Evolutionary conservation across 176 grass and related monocot species (phyloP).

Genomic region (Avena insularis): DNA sequence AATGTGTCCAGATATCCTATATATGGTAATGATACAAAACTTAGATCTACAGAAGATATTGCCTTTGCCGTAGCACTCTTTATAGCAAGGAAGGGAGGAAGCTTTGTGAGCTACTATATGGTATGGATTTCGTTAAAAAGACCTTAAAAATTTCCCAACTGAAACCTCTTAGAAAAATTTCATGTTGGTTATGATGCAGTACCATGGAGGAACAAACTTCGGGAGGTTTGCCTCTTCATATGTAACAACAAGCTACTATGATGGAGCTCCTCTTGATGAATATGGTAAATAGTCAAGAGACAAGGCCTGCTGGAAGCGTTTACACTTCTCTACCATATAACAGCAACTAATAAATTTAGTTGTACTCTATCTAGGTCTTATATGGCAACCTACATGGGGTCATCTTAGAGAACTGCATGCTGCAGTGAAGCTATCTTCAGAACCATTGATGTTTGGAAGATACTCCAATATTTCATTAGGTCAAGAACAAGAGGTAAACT

Average conservation of each 20-base stretch:
- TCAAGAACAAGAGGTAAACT: constrained; percentile 76
- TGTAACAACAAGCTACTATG: constrained; percentile 86
- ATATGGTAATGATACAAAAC: constrained; percentile 70
- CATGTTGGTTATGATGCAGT: constrained; percentile 55
- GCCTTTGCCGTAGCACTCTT: constrained; percentile 78
- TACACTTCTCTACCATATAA: background rate
- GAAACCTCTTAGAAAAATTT: background rate
- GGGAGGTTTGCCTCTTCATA: constrained; percentile 88
- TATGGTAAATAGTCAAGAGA: constrained; percentile 61
- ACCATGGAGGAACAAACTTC: constrained; percentile 96
- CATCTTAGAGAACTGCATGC: constrained; percentile 90
- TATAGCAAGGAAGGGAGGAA: constrained; percentile 82
- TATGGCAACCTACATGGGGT: constrained; percentile 93
- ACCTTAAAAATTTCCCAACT: background rate
- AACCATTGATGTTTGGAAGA: constrained; percentile 69
- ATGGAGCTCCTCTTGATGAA: constrained; percentile 94
- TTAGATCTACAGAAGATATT: constrained; percentile 73
- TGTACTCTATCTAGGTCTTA: constrained; percentile 56
- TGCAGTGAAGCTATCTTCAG: constrained; percentile 61
- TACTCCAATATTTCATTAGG: constrained; percentile 72
- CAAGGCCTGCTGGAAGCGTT: background rate
- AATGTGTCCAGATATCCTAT: constrained; percentile 50
- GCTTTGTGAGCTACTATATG: constrained; percentile 99
- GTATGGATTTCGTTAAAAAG: constrained; percentile 30
- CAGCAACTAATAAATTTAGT: background rate